Evolutionary conservation across 768 basidiomycete species (phyloP).

Genomic region (Termitomyces sp.): DNA sequence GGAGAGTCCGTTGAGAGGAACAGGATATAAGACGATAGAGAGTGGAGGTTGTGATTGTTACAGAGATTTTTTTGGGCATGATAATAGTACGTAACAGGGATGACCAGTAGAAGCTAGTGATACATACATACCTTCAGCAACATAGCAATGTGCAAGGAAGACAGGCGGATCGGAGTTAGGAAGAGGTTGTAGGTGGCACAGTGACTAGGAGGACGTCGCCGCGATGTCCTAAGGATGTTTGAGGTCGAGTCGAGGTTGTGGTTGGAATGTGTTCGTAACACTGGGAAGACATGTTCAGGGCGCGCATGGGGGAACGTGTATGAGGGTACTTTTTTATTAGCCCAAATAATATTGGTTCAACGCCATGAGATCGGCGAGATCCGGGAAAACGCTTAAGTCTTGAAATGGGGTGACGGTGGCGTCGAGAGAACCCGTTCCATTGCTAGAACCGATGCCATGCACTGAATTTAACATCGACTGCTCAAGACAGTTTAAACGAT

Average conservation of each 20-base stretch:
- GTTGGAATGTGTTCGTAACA: background rate
- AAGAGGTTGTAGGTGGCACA: background rate
- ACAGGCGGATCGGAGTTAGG: background rate
- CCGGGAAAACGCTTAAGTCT: background rate
- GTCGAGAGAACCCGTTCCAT: background rate
- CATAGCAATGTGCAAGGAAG: background rate
- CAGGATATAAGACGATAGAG: background rate
- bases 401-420: background rate
- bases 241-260: background rate
- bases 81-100: background rate
- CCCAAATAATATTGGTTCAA: background rate
- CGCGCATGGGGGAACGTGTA: background rate
- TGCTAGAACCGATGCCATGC: background rate
- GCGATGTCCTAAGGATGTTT: background rate
- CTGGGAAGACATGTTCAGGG: background rate
- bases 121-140: background rate
- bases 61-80: background rate
- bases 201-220: background rate
- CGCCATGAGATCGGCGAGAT: no score
- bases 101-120: background rate
- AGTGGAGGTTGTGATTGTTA: background rate
- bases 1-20: background rate
- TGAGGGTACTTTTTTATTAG: background rate
- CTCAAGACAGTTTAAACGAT: background rate
- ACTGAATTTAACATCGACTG: background rate